Conservation (phyloP, 352 stramenopile species). For the Phytophthora colocasiae region DNA sequence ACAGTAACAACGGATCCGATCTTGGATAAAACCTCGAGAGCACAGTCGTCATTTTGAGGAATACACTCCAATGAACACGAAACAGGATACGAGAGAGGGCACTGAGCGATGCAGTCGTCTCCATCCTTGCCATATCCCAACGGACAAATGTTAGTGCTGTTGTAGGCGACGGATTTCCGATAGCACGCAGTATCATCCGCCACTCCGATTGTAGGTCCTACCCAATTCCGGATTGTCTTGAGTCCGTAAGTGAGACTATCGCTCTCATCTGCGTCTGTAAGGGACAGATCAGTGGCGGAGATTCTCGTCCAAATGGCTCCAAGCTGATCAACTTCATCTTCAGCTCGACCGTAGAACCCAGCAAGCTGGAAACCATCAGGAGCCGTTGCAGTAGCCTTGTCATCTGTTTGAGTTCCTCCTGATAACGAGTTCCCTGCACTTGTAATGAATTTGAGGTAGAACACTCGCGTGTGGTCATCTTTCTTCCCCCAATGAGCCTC, state of each 20-base stretch:
- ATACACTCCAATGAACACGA: constrained; percentile 48
- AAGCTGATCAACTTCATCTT: constrained; percentile 36
- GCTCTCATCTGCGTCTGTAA: constrained; percentile 14
- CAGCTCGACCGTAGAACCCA: constrained; percentile 28
- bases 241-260: constrained; percentile 15
- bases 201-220: constrained; percentile 28
- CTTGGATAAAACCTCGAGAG: constrained; percentile 30
- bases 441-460: constrained; percentile 30
- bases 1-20: constrained; percentile 34
- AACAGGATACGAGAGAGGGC: constrained; percentile 42
- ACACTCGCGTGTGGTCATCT: constrained; percentile 29
- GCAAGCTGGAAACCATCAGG: constrained; percentile 30
- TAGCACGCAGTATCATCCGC: constrained; percentile 33
- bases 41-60: constrained; percentile 46
- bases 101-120: constrained; percentile 31
- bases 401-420: constrained; percentile 27
- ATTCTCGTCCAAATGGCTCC: constrained; percentile 36
- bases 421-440: constrained; percentile 29
- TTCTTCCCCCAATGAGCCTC: constrained; percentile 36
- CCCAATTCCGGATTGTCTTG: constrained; percentile 33
- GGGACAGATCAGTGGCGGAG: constrained; percentile 13
- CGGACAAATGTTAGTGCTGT: constrained; percentile 34
- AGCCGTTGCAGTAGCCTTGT: constrained; percentile 19
- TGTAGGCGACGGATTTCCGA: constrained; percentile 23
- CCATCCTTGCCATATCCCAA: constrained; percentile 34